A percentile compares a stretch with the other conserved stretches of the same genome.
These are phyloP conservation scores for Hygrophila difformis DNA, from an alignment of 257 asterid genomes.

Conservation along the genomic window DNA sequence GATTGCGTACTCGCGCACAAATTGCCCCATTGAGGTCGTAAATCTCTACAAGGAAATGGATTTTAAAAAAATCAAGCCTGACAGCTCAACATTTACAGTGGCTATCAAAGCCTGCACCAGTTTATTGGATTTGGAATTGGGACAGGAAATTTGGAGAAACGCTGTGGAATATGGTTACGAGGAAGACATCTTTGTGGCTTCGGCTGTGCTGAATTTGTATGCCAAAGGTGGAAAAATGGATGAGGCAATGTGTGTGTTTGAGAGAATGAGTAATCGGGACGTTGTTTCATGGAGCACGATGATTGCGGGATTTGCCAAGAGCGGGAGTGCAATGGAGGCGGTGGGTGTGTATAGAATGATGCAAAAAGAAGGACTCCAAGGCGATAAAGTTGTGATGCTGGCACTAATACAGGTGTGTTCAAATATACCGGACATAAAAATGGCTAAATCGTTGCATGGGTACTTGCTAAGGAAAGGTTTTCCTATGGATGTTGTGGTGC, in stretches of 20 bases:
- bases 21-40: constrained; percentile 28
- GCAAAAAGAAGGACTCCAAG: constrained; percentile 47
- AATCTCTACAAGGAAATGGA: constrained; percentile 33
- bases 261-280: constrained; percentile 43
- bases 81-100: constrained; percentile 76
- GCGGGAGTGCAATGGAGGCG: constrained; percentile 44
- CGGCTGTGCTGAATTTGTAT: constrained; percentile 55
- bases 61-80: constrained; percentile 39
- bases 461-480: constrained; percentile 38
- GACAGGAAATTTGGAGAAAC: constrained; percentile 37
- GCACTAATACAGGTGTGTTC: constrained; percentile 63
- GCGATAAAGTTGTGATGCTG: constrained; percentile 59
- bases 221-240: constrained; percentile 56
- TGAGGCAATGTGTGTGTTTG: constrained; percentile 47
- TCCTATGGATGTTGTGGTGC: constrained; percentile 32
- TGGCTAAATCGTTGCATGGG: constrained; percentile 66
- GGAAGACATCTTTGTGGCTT: constrained; percentile 56
- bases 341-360: constrained; percentile 35
- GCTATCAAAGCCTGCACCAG: constrained; percentile 67
- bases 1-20: constrained; percentile 35
- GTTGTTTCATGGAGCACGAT: constrained; percentile 65
- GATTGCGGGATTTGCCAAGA: constrained; percentile 53
- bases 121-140: constrained; percentile 42
- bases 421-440: constrained; percentile 28
- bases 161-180: constrained; percentile 49